Evolutionary conservation across 1,139 yeast species (phyloP).

Genomic region (Pichia sp.): DNA sequence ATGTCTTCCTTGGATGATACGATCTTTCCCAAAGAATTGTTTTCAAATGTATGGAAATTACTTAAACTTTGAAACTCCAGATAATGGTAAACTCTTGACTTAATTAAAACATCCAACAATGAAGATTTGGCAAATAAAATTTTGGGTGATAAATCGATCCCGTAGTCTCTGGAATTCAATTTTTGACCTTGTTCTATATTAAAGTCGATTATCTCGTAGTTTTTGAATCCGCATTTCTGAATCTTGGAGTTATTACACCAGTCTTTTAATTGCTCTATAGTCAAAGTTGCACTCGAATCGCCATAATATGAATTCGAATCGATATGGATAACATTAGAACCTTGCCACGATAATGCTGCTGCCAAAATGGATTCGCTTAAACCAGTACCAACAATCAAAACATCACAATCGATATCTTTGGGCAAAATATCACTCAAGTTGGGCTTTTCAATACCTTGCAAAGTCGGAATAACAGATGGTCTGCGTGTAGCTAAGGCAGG

Average conservation of each 20-base stretch:
- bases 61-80: conserved; percentile 86
- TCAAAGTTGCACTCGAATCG: conserved; percentile 75
- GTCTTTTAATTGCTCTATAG: conserved; percentile 71
- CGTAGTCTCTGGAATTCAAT: conserved; percentile 64
- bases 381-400: conserved; percentile 88
- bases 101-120: conserved; percentile 64
- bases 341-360: conserved; percentile 96
- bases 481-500: conserved; percentile 31
- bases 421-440: conserved; percentile 35
- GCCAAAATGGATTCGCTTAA: conserved; percentile 82
- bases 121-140: conserved; percentile 85
- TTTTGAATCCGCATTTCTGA: conserved; percentile 30
- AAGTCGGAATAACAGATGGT: conserved; percentile 71
- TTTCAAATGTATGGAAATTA: conserved; percentile 85
- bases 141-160: conserved; percentile 85
- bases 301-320: conserved; percentile 84
- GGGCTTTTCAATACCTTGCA: conserved; percentile 54
- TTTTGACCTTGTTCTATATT: conserved; percentile 49
- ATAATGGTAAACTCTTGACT: conserved; percentile 83
- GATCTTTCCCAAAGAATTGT: conserved; percentile 80
- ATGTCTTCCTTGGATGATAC: conserved; percentile 85
- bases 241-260: conserved; percentile 63
- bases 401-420: conserved; percentile 58
- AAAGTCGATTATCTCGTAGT: conserved; percentile 52
- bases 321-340: conserved; percentile 80